Evolutionary conservation across 2,329 filamentous ascomycete species (phyloP).

Genomic region (Apiospora phragmitis): DNA sequence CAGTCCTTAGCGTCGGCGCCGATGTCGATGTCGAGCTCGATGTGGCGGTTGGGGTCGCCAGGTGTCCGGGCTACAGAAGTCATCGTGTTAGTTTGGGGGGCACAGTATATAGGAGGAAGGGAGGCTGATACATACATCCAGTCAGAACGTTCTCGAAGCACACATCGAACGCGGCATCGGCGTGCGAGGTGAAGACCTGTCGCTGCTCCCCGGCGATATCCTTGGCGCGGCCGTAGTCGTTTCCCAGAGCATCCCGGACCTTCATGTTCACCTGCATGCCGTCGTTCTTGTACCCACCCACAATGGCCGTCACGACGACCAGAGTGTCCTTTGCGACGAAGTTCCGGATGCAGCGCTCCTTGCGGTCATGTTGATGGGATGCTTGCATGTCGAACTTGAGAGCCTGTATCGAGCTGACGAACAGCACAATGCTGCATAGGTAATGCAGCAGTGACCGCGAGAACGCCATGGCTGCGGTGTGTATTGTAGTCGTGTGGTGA

Average conservation of each 20-base stretch:
- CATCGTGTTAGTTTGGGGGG: not conserved
- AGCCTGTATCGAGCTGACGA: slow-evolving; percentile 59
- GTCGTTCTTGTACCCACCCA: slow-evolving; percentile 85
- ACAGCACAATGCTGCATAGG: slow-evolving; percentile 58
- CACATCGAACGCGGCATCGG: slow-evolving; percentile 91
- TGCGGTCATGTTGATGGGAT: slow-evolving; percentile 53
- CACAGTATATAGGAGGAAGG: not conserved
- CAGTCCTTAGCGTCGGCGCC: slow-evolving; percentile 97
- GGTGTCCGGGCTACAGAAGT: not conserved
- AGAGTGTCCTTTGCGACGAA: slow-evolving; percentile 91
- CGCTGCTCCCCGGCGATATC: slow-evolving; percentile 90
- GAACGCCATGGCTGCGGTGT: slow-evolving; percentile 46
- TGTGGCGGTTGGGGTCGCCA: slow-evolving; percentile 61
- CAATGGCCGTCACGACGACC: slow-evolving; percentile 90
- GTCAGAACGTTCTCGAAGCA: slow-evolving; percentile 88
- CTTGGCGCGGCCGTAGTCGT: slow-evolving; percentile 90
- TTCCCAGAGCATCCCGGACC: slow-evolving; percentile 86
- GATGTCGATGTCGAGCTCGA: slow-evolving; percentile 95
- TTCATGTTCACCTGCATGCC: slow-evolving; percentile 94
- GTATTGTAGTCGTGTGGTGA: slow-evolving; percentile 15
- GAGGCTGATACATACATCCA: slow-evolving; percentile 57
- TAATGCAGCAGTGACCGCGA: slow-evolving; percentile 50
- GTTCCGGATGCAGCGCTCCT: slow-evolving; percentile 91
- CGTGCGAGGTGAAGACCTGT: slow-evolving; percentile 90
- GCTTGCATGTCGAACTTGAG: slow-evolving; percentile 94